phyloP scores from a whole-genome alignment of 371 early-diverging fungal genomes.

The Apophysomyces sp. region DNA sequence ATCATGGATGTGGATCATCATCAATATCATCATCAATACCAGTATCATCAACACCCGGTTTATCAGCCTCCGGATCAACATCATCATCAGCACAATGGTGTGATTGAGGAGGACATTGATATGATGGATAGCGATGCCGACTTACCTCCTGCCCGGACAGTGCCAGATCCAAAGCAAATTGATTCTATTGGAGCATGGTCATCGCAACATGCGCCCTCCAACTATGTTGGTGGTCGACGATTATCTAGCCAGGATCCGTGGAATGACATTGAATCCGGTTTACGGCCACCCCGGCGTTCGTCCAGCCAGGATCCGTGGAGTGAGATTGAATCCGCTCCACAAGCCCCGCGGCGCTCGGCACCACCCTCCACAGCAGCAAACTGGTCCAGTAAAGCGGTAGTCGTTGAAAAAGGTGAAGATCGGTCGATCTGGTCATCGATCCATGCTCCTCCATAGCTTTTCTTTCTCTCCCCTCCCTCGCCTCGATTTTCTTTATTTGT shows the following conservation, averaged over 20 bases:
- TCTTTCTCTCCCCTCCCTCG: neutral
- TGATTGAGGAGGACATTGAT: constrained; percentile 10
- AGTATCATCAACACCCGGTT: neutral
- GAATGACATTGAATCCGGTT: too few species aligned
- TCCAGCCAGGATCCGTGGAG: too few species aligned
- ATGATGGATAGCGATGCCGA: constrained; percentile 8
- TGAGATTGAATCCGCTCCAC: neutral
- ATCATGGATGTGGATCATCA: too few species aligned
- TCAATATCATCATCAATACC: too few species aligned
- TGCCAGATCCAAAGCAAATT: too few species aligned
- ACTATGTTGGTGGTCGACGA: neutral
- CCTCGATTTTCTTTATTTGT: neutral
- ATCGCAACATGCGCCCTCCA: neutral
- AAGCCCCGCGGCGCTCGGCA: neutral
- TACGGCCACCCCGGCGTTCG: too few species aligned
- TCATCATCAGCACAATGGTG: neutral
- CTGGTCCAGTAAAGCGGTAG: neutral
- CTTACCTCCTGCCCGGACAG: neutral
- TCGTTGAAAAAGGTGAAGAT: neutral
- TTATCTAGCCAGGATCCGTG: neutral
- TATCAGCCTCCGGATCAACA: neutral
- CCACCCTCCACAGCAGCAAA: neutral
- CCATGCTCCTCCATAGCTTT: neutral
- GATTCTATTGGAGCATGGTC: neutral
- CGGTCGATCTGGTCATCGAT: constrained; percentile 1